A percentile compares a stretch with the other conserved stretches of the same genome.
These are phyloP conservation scores for Chytriomyces hyalinus DNA, from an alignment of 192 early-diverging fungal genomes.

Conservation along the genomic window DNA sequence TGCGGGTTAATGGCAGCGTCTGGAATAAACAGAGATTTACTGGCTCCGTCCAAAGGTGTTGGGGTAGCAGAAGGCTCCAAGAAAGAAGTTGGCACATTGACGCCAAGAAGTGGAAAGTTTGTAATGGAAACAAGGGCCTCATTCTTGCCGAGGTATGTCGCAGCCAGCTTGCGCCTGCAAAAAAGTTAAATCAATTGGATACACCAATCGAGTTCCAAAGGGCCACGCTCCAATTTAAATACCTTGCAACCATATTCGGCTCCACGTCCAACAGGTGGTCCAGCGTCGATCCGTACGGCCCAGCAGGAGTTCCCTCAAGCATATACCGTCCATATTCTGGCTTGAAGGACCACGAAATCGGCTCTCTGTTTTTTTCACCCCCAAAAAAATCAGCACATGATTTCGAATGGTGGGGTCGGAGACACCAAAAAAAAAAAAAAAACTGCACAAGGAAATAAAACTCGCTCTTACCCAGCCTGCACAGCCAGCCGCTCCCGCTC, in stretches of 20 bases:
- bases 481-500: conserved; percentile 70
- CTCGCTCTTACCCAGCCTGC: conserved; percentile 56
- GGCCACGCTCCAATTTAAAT: background rate
- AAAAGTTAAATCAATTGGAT: too few species aligned
- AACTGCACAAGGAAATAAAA: background rate
- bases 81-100: conserved; percentile 58
- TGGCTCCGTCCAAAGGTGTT: conserved; percentile 55
- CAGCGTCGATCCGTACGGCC: conserved; percentile 85
- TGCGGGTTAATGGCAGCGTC: conserved; percentile 95
- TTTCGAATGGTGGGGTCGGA: background rate
- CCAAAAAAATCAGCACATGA: background rate
- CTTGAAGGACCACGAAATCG: conserved; percentile 73
- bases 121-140: conserved; percentile 83
- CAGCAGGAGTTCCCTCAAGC: conserved; percentile 93
- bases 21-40: conserved; percentile 88
- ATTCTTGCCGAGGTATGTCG: conserved; percentile 64
- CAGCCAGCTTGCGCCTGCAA: conserved; percentile 73
- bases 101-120: conserved; percentile 89
- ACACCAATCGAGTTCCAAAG: too few species aligned
- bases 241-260: conserved; percentile 78
- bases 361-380: conserved; percentile 1
- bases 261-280: conserved; percentile 83
- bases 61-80: conserved; percentile 72
- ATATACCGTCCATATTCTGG: conserved; percentile 98
- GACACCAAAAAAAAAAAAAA: background rate